These are phyloP conservation scores for Mortierella sp. DNA, from an alignment of 371 early-diverging fungal genomes.

Conservation along the genomic window DNA sequence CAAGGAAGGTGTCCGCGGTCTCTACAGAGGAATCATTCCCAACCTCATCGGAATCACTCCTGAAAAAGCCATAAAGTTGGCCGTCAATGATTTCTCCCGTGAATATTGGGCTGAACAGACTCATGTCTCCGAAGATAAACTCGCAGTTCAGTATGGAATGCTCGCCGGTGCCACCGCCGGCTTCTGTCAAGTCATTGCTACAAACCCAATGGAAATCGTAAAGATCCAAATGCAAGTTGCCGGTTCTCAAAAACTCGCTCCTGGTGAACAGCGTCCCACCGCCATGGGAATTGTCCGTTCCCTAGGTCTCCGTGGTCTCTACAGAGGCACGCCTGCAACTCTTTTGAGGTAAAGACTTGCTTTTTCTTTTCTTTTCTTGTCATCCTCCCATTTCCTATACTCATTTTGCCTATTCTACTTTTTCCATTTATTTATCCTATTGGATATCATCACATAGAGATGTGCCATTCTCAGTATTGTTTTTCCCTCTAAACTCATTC, in stretches of 20 bases:
- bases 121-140: slow-evolving; percentile 59
- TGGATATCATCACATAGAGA: slow-evolving; percentile 66
- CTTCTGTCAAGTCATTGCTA: slow-evolving; percentile 94
- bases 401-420: neutral
- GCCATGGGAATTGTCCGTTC: slow-evolving; percentile 93
- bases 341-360: slow-evolving; percentile 66
- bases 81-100: slow-evolving; percentile 95
- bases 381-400: neutral
- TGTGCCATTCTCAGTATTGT: slow-evolving; percentile 97
- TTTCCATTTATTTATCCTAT: neutral
- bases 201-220: slow-evolving; percentile 96
- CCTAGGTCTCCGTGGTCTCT: slow-evolving; percentile 94
- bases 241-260: slow-evolving; percentile 78
- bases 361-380: too few species aligned
- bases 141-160: slow-evolving; percentile 88
- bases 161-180: slow-evolving; percentile 93
- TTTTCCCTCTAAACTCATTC: slow-evolving; percentile 96
- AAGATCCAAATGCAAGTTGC: slow-evolving; percentile 97
- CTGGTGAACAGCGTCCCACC: slow-evolving; percentile 73
- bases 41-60: slow-evolving; percentile 90
- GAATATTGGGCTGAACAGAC: slow-evolving; percentile 70
- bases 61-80: slow-evolving; percentile 98
- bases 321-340: slow-evolving; percentile 96
- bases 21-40: slow-evolving; percentile 87
- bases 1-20: slow-evolving; percentile 80